These are phyloP conservation scores for Lepidium didymum DNA, from an alignment of 345 rosid species.

Conservation along the genomic window DNA sequence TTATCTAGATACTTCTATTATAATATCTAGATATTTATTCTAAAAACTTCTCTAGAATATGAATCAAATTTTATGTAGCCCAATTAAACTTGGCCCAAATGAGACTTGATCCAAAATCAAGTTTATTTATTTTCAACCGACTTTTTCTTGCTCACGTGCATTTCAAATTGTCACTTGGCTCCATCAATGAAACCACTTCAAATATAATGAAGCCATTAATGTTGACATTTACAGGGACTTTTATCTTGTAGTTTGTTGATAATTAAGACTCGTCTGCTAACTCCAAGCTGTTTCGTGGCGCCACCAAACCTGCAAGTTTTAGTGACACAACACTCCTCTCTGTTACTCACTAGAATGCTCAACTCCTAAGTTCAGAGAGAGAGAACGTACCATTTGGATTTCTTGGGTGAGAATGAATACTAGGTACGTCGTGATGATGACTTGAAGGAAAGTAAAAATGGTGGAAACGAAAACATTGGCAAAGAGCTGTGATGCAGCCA, in stretches of 20 bases:
- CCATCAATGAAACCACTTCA: background rate
- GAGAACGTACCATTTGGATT: slow-evolving; percentile 36
- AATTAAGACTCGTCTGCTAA: slow-evolving; percentile 38
- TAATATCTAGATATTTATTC: too few species aligned
- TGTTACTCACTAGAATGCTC: background rate
- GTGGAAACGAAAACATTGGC: slow-evolving; percentile 61
- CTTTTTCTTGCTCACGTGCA: slow-evolving; percentile 35
- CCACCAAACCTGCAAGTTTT: slow-evolving; percentile 46
- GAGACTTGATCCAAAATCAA: too few species aligned
- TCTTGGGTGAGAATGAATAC: slow-evolving; percentile 6
- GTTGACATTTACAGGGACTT: slow-evolving; percentile 47
- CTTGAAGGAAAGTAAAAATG: slow-evolving; percentile 39
- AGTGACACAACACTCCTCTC: background rate
- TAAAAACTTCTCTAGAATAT: too few species aligned
- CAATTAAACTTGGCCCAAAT: too few species aligned
- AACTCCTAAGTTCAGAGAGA: background rate
- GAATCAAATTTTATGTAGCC: too few species aligned
- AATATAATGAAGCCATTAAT: background rate
- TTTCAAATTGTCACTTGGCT: slow-evolving; percentile 22
- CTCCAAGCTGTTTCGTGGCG: slow-evolving; percentile 79
- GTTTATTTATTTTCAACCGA: too few species aligned
- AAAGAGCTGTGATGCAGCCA: slow-evolving; percentile 67
- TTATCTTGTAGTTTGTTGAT: slow-evolving; percentile 23
- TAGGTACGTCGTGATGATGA: slow-evolving; percentile 27
- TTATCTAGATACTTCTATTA: too few species aligned